Evolutionary conservation across 2,329 filamentous ascomycete species (phyloP), one percentile per base, ranked within the genome.

Genomic region (Epichloe bromicola): DNA sequence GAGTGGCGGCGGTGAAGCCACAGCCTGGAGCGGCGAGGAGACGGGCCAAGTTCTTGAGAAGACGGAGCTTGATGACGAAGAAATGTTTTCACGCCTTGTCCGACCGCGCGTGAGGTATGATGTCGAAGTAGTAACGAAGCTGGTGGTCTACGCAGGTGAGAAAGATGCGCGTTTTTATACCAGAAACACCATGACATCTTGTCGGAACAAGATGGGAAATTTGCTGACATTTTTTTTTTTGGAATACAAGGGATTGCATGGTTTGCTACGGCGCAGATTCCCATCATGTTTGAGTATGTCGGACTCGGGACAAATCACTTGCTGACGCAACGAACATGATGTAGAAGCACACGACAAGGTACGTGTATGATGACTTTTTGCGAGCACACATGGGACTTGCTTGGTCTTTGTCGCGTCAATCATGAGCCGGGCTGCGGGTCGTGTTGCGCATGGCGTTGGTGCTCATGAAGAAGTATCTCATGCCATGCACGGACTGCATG

Each of bases 41-140:
- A 45, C 36, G 26, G 44, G 40, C 26, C 42, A 53, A n/a, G 52
- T 49, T 17, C 14, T 39, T 15, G 68, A 70, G 23, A 71, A 74
- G 46, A 71, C 77, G 43, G 75, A 78, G 58, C 60, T 78, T 26
- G 82, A 82, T 46, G 84, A 89, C 65, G 78, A 75, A 58, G 86
- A 94, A 63, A 83, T 97, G 65, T 96, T 97, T 66, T 85, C 83
- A 43, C 81, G 78, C 63, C 74, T 97, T 51, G 83, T 89, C 56
- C 88, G 85, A 68, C 89, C 93, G 46, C 81, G 93, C 58, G 90
- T 96, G 53, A 77, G 90, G 59, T 98, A 97, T 63, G 93, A 98
- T 68, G 91, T 97, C n/a, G 93, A 98, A 67, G 91, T 98, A 39
- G 86, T 98, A 38, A 97, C 93, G 5, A 97, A 96, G 70, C 69